Percentiles rank a stretch among this genome's conserved stretches.
phyloP scores from a whole-genome alignment of 2,329 filamentous ascomycete species.

The Claviceps sp. region DNA sequence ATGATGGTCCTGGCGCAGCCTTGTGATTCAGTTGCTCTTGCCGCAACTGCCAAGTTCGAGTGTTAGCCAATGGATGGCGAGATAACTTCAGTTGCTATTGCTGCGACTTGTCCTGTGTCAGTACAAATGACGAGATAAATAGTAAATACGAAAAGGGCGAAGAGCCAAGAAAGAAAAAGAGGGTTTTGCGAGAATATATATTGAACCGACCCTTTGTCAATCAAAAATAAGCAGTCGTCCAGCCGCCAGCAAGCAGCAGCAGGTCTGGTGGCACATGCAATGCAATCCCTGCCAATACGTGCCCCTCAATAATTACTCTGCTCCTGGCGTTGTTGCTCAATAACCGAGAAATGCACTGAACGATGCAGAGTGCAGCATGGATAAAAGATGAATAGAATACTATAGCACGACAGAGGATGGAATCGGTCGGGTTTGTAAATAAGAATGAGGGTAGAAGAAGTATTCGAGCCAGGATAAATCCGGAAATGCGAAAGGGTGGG shows the following conservation, averaged over 20 bases:
- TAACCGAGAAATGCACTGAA: not conserved
- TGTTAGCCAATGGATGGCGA: too few relatives aligned
- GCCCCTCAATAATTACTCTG: not conserved
- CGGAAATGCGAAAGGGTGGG: constrained; percentile 1
- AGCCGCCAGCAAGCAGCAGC: too few relatives aligned
- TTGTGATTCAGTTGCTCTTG: too few relatives aligned
- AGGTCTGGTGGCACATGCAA: not conserved
- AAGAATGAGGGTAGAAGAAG: not conserved
- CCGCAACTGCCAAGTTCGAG: too few relatives aligned
- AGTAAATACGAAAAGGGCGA: not conserved
- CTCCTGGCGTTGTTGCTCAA: not conserved
- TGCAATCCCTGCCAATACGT: not conserved
- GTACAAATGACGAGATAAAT: not conserved
- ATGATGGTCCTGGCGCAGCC: too few relatives aligned
- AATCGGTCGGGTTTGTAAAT: not conserved
- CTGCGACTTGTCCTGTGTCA: not conserved
- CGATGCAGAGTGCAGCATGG: not conserved
- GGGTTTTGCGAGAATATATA: constrained; percentile 1
- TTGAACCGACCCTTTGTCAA: not conserved
- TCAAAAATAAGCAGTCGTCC: not conserved
- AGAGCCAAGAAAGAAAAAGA: not conserved
- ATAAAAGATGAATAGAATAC: not conserved
- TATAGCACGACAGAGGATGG: not conserved
- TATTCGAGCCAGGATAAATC: not conserved
- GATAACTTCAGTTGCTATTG: too few relatives aligned